Percentiles rank a stretch among this genome's conserved stretches.
Evolutionary conservation across 331 rosid genomes (phyloP).

Genomic region (Cydonia oblonga): DNA sequence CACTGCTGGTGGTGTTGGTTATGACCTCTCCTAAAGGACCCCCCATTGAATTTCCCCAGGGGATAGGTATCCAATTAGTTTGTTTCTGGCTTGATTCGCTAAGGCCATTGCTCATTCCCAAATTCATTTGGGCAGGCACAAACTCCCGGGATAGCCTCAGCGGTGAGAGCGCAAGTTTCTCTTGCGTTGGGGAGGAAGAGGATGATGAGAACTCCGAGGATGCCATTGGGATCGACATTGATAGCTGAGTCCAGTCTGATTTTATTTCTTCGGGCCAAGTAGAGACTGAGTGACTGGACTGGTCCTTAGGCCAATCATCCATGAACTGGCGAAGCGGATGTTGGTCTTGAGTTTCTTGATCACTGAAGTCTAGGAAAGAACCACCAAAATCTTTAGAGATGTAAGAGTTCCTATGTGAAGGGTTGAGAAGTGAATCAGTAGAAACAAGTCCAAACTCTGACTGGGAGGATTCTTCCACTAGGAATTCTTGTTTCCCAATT

Average conservation of each 20-base stretch:
- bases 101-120: slow-evolving; percentile 7
- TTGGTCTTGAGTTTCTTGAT: slow-evolving; percentile 26
- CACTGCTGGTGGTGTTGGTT: slow-evolving; percentile 14
- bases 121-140: slow-evolving; percentile 18
- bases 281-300: slow-evolving; percentile 16
- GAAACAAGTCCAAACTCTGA: slow-evolving; percentile 35
- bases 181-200: slow-evolving; percentile 28
- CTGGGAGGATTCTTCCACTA: slow-evolving; percentile 11
- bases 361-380: slow-evolving; percentile 28
- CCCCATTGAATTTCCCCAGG: slow-evolving; percentile 30
- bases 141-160: slow-evolving; percentile 27
- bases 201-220: slow-evolving; percentile 28
- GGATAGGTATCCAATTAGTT: slow-evolving; percentile 13
- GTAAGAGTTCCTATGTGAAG: slow-evolving; percentile 31
- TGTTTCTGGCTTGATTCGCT: slow-evolving; percentile 6
- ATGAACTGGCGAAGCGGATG: slow-evolving; percentile 29
- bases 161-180: slow-evolving; percentile 24
- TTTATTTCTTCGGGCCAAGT: slow-evolving; percentile 33
- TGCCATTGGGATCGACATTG: slow-evolving; percentile 33
- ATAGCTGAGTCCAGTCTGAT: slow-evolving; percentile 37
- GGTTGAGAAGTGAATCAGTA: slow-evolving; percentile 38
- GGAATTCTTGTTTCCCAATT: slow-evolving; percentile 3
- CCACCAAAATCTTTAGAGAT: slow-evolving; percentile 22
- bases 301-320: slow-evolving; percentile 33
- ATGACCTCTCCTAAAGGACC: slow-evolving; percentile 47